These are phyloP conservation scores for Biscutella laevigata DNA, from an alignment of 441 rosid genomes.

Conservation along the genomic window DNA sequence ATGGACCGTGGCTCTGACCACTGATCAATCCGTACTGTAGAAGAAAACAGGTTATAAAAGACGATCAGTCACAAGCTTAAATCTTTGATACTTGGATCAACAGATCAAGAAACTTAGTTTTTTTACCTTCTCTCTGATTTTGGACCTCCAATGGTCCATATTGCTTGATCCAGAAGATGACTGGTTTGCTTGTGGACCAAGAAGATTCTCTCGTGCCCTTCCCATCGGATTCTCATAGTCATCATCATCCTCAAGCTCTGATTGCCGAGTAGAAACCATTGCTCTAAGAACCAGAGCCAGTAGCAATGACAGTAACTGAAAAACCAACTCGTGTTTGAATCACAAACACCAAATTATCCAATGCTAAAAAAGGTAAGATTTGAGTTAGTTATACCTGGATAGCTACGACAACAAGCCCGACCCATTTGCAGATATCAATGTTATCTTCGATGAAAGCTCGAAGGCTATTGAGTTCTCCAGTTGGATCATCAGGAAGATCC, in stretches of 20 bases:
- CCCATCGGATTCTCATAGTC: conserved; percentile 48
- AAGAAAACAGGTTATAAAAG: neutral
- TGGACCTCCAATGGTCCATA: conserved; percentile 52
- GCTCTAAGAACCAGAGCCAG: conserved; percentile 66
- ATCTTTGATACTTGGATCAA: neutral
- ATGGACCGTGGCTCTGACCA: conserved; percentile 21
- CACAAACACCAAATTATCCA: neutral
- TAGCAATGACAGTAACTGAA: conserved; percentile 59
- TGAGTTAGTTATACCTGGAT: conserved; percentile 51
- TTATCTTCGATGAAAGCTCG: conserved; percentile 55
- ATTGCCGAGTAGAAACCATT: conserved; percentile 43
- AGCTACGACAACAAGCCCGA: conserved; percentile 51
- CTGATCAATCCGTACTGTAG: conserved; percentile 22
- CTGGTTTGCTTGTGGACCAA: conserved; percentile 49
- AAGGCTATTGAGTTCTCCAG: conserved; percentile 74
- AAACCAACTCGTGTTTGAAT: conserved; percentile 3
- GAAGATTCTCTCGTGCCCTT: conserved; percentile 64
- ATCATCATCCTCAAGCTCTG: conserved; percentile 52
- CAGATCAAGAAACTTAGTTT: neutral
- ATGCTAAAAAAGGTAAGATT: neutral
- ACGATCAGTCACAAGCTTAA: neutral
- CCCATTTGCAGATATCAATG: conserved; percentile 67
- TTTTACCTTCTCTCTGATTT: conserved; percentile 76
- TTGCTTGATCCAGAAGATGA: conserved; percentile 41
- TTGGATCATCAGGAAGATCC: conserved; percentile 57